Base-by-base conservation (phyloP, 2,329 filamentous ascomycete genomes). In the Uncinocarpus reesii region DNA sequence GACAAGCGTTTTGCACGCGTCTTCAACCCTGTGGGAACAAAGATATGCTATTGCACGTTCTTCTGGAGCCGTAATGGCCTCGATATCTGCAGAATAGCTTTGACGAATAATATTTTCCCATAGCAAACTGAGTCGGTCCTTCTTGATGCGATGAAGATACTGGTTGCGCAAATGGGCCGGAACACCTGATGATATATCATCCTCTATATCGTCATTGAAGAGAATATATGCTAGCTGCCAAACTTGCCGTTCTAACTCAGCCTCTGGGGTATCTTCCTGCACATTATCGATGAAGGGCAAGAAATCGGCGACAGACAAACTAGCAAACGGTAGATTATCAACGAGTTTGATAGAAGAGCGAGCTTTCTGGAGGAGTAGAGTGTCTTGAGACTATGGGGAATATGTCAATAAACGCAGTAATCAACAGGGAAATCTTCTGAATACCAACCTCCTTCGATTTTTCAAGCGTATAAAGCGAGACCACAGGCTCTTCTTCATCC, bases 151-250 rank as follows among this genome's bases (percentile, higher is more conserved):
- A 51, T 67, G 62, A 4, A 61, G 56, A 46, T 65, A 72, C 32
- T 66, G 63, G 1, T 61, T 48, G 32, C 64, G 62, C 42, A 71
- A 55, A 35, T 65, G 58, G 15, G 59, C 54, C 16, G 67, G 68
- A 18, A 73, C 63, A 29, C 64, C 64, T 2, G 60, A 61, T 8
- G 67, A 71, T 28, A 71, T 68, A 47, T 71, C 66, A 43, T 71
- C 67, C 28, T 72, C 64, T 16, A 71, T 66, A 7, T 70, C 64
- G n/a, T 80, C 73, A 55, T 95, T 88, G 60, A 95, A 98, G 2
- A 98, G 75, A 31, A 95, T 81, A 49, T 85, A 84, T 1, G 86
- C 83, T 29, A 98, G 73, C 52, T 86, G 78, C 92, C 93, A 98
- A 1, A 92, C 80, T 20, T 66, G 54, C n/a, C 60, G 58, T 54